Evolutionary conservation across 495 filamentous ascomycete species (phyloP).

Genomic region (Lasiosphaeria miniovina): DNA sequence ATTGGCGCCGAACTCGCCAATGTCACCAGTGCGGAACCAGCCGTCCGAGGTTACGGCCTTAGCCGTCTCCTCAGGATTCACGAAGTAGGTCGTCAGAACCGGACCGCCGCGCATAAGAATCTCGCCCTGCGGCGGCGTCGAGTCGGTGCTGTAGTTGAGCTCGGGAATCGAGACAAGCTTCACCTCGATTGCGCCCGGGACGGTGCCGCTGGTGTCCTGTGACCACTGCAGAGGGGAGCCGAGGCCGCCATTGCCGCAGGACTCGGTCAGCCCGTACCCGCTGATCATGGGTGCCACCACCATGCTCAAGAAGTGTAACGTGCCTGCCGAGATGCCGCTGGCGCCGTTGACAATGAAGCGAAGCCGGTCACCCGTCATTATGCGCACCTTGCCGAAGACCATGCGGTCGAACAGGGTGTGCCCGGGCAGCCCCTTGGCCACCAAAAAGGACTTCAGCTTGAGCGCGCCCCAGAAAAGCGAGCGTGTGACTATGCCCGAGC

Average conservation of each 20-base stretch:
- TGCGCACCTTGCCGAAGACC: conserved; percentile 71
- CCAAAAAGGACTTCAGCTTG: conserved; percentile 54
- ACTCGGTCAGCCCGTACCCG: conserved; percentile 90
- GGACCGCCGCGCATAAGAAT: conserved; percentile 70
- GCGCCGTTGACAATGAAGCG: conserved; percentile 78
- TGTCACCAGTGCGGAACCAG: conserved; percentile 92
- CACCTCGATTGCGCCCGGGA: conserved; percentile 60
- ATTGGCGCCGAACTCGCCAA: conserved; percentile 67
- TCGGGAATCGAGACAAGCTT: conserved; percentile 81
- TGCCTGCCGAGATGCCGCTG: conserved; percentile 71
- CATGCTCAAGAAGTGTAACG: conserved; percentile 76
- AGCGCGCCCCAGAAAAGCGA: conserved; percentile 46
- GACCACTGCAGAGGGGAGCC: conserved; percentile 67
- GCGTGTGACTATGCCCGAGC: conserved; percentile 25
- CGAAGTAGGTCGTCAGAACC: conserved; percentile 73
- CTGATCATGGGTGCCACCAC: conserved; percentile 71
- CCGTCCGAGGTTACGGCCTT: conserved; percentile 79
- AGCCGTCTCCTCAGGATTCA: conserved; percentile 75
- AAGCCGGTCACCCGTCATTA: conserved; percentile 69
- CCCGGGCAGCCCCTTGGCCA: conserved; percentile 60
- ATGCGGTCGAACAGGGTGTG: conserved; percentile 73
- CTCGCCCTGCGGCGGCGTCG: conserved; percentile 82
- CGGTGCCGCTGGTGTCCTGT: conserved; percentile 69
- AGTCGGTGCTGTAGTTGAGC: conserved; percentile 74
- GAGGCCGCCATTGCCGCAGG: conserved; percentile 67